phyloP scores from a whole-genome alignment of 179 eudicot species.

The Pouteria campechiana region DNA sequence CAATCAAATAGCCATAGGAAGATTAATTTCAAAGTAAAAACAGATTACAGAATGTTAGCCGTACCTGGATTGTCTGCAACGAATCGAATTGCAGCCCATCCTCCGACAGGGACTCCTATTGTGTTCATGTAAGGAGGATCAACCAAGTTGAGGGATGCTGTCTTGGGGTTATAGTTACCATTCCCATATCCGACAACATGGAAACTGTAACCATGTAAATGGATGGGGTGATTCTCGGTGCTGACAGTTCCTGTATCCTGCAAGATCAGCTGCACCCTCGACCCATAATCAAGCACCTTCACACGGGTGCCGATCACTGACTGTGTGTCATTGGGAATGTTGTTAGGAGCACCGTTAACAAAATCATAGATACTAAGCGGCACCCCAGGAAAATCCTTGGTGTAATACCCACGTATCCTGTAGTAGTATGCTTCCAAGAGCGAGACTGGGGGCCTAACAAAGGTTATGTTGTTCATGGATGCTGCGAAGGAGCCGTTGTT shows the following conservation, averaged over 20 bases:
- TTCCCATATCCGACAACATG: constrained; percentile 63
- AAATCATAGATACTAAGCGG: constrained; percentile 51
- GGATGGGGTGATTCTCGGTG: constrained; percentile 73
- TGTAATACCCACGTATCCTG: constrained; percentile 37
- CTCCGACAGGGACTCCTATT: constrained; percentile 65
- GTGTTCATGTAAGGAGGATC: constrained; percentile 77
- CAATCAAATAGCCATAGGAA: neutral
- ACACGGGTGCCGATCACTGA: constrained; percentile 42
- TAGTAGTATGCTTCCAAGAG: constrained; percentile 56
- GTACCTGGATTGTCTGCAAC: constrained; percentile 71
- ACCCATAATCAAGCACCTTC: constrained; percentile 50
- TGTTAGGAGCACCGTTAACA: constrained; percentile 67
- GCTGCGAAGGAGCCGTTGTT: constrained; percentile 63
- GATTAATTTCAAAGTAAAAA: neutral
- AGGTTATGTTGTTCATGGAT: constrained; percentile 64
- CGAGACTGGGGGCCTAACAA: constrained; percentile 40
- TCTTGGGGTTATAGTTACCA: constrained; percentile 53
- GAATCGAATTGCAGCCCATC: constrained; percentile 75
- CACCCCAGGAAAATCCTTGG: constrained; percentile 54
- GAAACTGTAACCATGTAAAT: constrained; percentile 71
- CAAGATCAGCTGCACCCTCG: constrained; percentile 50
- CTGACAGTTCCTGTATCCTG: constrained; percentile 68
- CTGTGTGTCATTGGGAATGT: constrained; percentile 40
- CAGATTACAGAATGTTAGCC: neutral
- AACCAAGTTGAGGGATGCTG: constrained; percentile 43